These are phyloP conservation scores for Amylocarpus encephaloides DNA, from an alignment of 2,329 filamentous ascomycete species.

Conservation along the genomic window DNA sequence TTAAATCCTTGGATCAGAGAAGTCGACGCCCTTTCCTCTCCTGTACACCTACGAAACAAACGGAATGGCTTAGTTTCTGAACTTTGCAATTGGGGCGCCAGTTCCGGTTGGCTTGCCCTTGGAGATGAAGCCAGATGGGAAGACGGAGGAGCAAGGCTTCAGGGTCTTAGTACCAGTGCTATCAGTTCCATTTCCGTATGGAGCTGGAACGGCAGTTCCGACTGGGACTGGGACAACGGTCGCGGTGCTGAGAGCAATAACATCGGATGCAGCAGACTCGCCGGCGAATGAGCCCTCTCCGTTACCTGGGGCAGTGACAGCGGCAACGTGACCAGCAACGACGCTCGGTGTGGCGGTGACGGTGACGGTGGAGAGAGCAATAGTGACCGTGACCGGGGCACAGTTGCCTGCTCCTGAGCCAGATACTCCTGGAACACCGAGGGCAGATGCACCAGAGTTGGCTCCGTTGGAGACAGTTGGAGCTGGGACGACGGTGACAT, in stretches of 20 bases:
- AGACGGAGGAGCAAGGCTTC: slow-evolving; percentile 22
- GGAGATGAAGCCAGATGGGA: slow-evolving; percentile 25
- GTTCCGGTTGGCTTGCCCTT: slow-evolving; percentile 15
- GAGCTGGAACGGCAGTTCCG: slow-evolving; percentile 10
- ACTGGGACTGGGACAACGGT: slow-evolving; percentile 24
- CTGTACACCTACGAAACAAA: too few relatives aligned
- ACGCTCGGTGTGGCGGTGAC: slow-evolving; percentile 6
- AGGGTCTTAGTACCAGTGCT: slow-evolving; percentile 16
- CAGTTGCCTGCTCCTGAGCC: slow-evolving; percentile 11
- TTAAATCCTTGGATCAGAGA: not conserved
- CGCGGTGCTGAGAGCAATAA: slow-evolving; percentile 21
- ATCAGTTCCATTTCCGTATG: slow-evolving; percentile 26
- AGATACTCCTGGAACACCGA: slow-evolving; percentile 1
- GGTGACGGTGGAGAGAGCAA: slow-evolving; percentile 25
- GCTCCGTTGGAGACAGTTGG: slow-evolving; percentile 1
- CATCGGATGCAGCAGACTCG: slow-evolving; percentile 4
- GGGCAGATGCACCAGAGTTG: slow-evolving; percentile 3
- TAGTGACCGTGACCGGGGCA: slow-evolving; percentile 27
- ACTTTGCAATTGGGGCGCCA: slow-evolving; percentile 5
- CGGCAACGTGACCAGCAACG: not conserved
- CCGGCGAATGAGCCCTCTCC: slow-evolving; percentile 1
- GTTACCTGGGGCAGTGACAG: slow-evolving; percentile 1
- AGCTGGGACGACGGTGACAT: slow-evolving; percentile 19
- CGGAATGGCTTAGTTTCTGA: too few relatives aligned
- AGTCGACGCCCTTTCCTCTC: too few relatives aligned